Conservation (phyloP, 2,329 filamentous ascomycete species). For the Aspergillus japonicus region DNA sequence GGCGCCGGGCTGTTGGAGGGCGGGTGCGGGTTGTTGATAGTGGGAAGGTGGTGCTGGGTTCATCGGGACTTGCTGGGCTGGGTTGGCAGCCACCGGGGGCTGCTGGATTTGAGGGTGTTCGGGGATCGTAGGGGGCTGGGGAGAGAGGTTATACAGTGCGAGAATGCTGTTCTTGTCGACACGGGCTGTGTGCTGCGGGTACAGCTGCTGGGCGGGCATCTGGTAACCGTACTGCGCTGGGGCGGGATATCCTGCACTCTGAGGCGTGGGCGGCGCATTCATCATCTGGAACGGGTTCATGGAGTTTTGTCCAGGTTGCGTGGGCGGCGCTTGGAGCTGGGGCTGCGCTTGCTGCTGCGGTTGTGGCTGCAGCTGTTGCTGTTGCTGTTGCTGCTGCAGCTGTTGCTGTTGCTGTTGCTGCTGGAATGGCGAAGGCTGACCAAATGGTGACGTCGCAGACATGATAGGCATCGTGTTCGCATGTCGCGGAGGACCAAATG, state of each 20-base stretch:
- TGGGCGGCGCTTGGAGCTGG: constrained; percentile 22
- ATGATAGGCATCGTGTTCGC: constrained; percentile 42
- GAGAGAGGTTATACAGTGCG: constrained; percentile 47
- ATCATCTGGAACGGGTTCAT: constrained; percentile 38
- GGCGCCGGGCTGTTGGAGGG: constrained; percentile 13
- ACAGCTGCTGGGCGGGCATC: constrained; percentile 29
- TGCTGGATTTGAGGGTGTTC: constrained; percentile 31
- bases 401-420: constrained; percentile 27
- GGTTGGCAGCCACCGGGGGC: constrained; percentile 22
- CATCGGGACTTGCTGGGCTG: constrained; percentile 22
- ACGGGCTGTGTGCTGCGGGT: constrained; percentile 42
- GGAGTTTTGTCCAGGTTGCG: constrained; percentile 19
- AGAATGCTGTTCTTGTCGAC: constrained; percentile 50
- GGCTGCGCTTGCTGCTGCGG: constrained; percentile 24
- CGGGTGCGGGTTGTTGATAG: constrained; percentile 15
- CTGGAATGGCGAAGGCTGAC: constrained; percentile 28
- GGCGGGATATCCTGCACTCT: constrained; percentile 25
- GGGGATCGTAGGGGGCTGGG: constrained; percentile 35
- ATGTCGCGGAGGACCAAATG: constrained; percentile 31
- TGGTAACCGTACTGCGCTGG: constrained; percentile 27
- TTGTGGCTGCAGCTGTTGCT: constrained; percentile 26
- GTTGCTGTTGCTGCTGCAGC: too few species aligned
- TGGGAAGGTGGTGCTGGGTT: neutral
- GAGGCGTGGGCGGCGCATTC: constrained; percentile 25
- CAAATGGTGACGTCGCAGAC: constrained; percentile 33